Percentiles rank a stretch among this genome's conserved stretches.
Conservation (phyloP, 2,329 filamentous ascomycete genomes). For the Aspergillaceae sp. region DNA sequence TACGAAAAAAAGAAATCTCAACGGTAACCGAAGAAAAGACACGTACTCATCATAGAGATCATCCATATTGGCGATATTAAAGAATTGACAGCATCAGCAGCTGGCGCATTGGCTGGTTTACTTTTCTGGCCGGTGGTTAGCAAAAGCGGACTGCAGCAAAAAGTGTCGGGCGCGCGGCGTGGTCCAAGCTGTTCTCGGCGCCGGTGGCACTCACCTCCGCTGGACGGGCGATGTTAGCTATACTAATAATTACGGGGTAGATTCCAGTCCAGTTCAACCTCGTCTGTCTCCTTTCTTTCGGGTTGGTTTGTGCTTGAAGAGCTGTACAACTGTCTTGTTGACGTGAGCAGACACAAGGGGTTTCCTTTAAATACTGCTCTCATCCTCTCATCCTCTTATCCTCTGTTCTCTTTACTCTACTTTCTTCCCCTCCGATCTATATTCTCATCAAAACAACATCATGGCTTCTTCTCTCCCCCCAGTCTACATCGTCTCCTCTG, state of each 20-base stretch:
- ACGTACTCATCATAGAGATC: constrained; percentile 90
- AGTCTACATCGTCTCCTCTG: constrained; percentile 92
- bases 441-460: constrained; percentile 20
- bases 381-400: no score
- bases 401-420: no score
- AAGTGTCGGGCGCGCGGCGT: no score
- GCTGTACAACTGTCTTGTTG: not conserved
- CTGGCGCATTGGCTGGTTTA: not conserved
- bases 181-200: no score
- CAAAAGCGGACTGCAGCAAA: no score
- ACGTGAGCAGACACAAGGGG: no score
- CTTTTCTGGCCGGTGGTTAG: not conserved
- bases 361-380: no score
- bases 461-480: constrained; percentile 69
- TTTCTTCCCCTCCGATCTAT: no score
- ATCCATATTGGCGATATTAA: constrained; percentile 52
- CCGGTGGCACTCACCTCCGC: no score
- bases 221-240: no score
- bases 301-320: not conserved
- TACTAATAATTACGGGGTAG: not conserved
- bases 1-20: no score
- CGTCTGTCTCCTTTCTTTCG: not conserved
- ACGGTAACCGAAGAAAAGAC: no score
- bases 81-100: not conserved
- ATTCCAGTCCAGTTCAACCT: not conserved